These are phyloP conservation scores for Nyssa sinensis DNA, from an alignment of 148 eudicot genomes.

Conservation along the genomic window DNA sequence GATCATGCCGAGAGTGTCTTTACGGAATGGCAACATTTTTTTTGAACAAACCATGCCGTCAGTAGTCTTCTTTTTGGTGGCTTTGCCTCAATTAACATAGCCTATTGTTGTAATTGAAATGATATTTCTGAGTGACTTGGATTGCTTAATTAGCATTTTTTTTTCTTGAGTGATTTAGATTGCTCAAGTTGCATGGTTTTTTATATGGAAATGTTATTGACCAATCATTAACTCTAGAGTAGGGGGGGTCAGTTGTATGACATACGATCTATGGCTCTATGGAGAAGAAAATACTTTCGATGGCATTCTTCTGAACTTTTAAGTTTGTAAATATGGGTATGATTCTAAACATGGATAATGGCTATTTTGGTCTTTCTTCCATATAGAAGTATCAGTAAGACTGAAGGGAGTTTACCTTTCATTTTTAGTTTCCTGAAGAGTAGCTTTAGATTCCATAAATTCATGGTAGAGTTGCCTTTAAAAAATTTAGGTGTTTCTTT, in stretches of 20 bases:
- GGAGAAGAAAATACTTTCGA: too few species aligned
- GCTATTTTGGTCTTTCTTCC: background rate
- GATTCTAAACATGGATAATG: background rate
- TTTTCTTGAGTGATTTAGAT: background rate
- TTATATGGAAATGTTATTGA: background rate
- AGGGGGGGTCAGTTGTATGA: background rate
- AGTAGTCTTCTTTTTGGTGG: background rate
- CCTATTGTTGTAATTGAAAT: background rate
- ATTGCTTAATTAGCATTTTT: background rate
- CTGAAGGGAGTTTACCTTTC: background rate
- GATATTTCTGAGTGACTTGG: background rate
- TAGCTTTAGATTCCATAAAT: too few species aligned
- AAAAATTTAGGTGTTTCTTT: background rate
- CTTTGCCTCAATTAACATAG: background rate
- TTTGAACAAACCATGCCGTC: background rate
- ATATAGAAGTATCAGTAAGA: background rate
- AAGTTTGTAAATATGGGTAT: background rate
- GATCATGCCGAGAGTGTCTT: background rate
- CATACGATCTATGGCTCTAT: background rate
- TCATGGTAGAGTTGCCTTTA: background rate
- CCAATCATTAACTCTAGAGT: background rate
- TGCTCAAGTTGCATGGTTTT: background rate
- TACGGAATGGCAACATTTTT: background rate
- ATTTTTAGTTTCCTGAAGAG: background rate
- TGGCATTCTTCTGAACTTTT: background rate